These are phyloP conservation scores for Solanum chiquidenum DNA, from an alignment of 257 asterid genomes.

Conservation along the genomic window DNA sequence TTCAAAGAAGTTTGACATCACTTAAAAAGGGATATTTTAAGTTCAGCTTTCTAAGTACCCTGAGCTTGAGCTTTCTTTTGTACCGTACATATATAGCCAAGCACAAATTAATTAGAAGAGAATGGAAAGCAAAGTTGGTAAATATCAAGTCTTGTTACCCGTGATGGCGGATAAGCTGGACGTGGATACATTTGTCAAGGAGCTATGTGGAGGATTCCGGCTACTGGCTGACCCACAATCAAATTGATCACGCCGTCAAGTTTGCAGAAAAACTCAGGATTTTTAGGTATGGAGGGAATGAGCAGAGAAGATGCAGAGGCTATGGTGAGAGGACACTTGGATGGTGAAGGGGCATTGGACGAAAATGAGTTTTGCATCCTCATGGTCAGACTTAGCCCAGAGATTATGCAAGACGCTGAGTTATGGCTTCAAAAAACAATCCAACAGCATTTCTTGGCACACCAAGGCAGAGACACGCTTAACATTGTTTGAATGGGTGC, in stretches of 20 bases:
- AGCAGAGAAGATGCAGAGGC: constrained; percentile 47
- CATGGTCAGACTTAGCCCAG: constrained; percentile 83
- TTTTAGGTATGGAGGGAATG: constrained; percentile 55
- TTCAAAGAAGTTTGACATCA: background rate
- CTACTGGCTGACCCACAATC: background rate
- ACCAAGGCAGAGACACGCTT: background rate
- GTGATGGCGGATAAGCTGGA: constrained; percentile 30
- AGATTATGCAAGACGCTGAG: constrained; percentile 73
- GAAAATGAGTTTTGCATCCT: constrained; percentile 64
- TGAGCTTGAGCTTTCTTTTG: background rate
- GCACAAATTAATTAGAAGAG: background rate
- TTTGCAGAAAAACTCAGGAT: constrained; percentile 32
- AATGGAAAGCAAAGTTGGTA: constrained; percentile 4
- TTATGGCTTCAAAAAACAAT: constrained; percentile 73
- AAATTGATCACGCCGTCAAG: constrained; percentile 31
- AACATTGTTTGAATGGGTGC: background rate
- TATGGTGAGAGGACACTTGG: constrained; percentile 63
- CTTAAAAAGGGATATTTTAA: background rate
- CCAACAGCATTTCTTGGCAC: constrained; percentile 6
- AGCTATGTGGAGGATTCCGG: constrained; percentile 40
- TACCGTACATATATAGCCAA: background rate
- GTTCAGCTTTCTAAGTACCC: background rate
- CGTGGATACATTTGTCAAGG: constrained; percentile 8
- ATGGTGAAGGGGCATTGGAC: constrained; percentile 55
- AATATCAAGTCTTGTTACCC: constrained; percentile 48